Base-by-base conservation (phyloP, 805 yeast genomes). In the Yarrowia sp. region DNA sequence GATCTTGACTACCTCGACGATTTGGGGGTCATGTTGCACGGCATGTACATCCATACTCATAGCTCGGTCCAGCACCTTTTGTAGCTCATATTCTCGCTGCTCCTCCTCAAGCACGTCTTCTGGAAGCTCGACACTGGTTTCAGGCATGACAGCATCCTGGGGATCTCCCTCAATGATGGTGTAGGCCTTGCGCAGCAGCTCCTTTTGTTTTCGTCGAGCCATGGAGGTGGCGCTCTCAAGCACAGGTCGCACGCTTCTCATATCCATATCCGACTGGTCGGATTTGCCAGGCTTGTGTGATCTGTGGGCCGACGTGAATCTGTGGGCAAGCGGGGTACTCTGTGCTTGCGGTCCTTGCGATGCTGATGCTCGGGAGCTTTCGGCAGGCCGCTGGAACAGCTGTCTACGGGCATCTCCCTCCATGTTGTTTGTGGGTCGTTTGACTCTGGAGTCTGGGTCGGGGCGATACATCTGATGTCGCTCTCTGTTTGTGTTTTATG, bases 391-490 rank as follows among this genome's bases (percentile, higher is more conserved):
- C 38, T 38, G 47, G 47, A 41, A 55, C 18, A 55, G 38, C 47
- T 55, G 61, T 15, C 61, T 36, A n/a, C 61, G 61, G 7, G 61
- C 61, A 9, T 55, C 61, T 2, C 61, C 61, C 33, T 55, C 61
- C 61, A 55, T 55, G 61, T 55, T 55, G 36, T 55, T 39, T 10
- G 61, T 39, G 28, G 41, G 61, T 55, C 61, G 47, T 47, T 55
- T 55, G 38, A 55, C 61, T 55, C 61, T 15, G 4, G 61, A 55
- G 28, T 55, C 61, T 31, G 61, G 61, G 61, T 55, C 61, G 15
- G 61, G 61, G 11, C 61, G 61, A 41, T 55, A 55, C 61, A 55
- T 55, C 47, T 17, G 41, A 9, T 48, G 39, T 32, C 28, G 50
- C 18, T 44, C 50, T n/a, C 15, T 48, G 41, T 48, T 48, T 33